These are phyloP conservation scores for Ambrosia hybrid DNA, from an alignment of 140 eudicot genomes.

Conservation along the genomic window DNA sequence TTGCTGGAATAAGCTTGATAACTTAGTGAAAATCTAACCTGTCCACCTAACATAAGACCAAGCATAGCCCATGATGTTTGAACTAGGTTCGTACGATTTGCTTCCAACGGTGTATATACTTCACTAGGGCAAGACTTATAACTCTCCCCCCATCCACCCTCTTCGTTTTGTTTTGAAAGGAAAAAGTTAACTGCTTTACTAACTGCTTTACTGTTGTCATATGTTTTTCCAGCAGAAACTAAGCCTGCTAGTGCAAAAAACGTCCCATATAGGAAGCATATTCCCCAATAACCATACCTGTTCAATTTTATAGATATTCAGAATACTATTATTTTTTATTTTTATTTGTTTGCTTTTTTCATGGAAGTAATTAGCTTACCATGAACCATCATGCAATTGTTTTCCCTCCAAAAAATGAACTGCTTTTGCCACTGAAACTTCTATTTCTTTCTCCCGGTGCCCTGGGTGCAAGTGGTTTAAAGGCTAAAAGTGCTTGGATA, in stretches of 20 bases:
- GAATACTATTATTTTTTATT: not conserved
- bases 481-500: conserved; percentile 44
- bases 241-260: conserved; percentile 42
- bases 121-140: conserved; percentile 58
- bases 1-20: conserved; percentile 1
- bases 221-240: conserved; percentile 46
- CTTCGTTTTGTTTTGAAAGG: conserved; percentile 45
- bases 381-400: conserved; percentile 51
- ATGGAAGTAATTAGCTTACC: conserved; percentile 36
- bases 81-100: conserved; percentile 53
- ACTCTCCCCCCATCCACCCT: conserved; percentile 85
- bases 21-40: conserved; percentile 33
- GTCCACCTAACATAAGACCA: conserved; percentile 62
- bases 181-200: conserved; percentile 40
- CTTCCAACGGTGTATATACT: conserved; percentile 48
- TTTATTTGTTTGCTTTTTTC: not conserved
- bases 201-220: conserved; percentile 36
- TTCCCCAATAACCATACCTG: conserved; percentile 72
- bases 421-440: conserved; percentile 41
- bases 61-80: conserved; percentile 84
- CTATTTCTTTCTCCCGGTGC: conserved; percentile 47
- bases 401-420: conserved; percentile 36
- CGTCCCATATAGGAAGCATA: conserved; percentile 59
- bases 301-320: conserved; percentile 14
- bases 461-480: conserved; percentile 44